phyloP scores from a whole-genome alignment of 208 protist genomes.

The Trypanosoma brucei region DNA sequence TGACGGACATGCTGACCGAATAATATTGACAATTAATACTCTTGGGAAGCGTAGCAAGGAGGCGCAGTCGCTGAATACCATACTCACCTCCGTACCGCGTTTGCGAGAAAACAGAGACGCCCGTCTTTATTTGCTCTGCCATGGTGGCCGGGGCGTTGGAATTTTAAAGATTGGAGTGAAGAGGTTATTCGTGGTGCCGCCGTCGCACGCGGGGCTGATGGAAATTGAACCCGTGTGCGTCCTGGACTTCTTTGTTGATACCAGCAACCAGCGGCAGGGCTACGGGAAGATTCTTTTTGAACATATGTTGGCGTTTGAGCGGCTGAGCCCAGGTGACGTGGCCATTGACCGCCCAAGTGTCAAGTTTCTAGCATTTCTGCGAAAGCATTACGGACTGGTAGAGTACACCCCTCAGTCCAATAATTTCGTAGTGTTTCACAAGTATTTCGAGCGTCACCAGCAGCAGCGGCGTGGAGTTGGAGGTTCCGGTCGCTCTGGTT shows the following conservation, averaged over 20 bases:
- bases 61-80: slow-evolving; percentile 50
- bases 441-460: slow-evolving; percentile 65
- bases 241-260: slow-evolving; percentile 93
- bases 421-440: slow-evolving; percentile 91
- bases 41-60: slow-evolving; percentile 57
- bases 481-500: neutral
- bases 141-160: slow-evolving; percentile 58
- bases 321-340: slow-evolving; percentile 43
- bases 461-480: slow-evolving; percentile 8
- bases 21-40: slow-evolving; percentile 76
- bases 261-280: slow-evolving; percentile 76
- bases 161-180: slow-evolving; percentile 89
- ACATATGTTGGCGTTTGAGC: slow-evolving; percentile 52
- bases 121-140: slow-evolving; percentile 59
- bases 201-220: slow-evolving; percentile 34
- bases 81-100: slow-evolving; percentile 58
- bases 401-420: slow-evolving; percentile 83
- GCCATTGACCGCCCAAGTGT: slow-evolving; percentile 90
- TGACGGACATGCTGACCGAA: slow-evolving; percentile 22
- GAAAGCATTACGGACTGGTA: slow-evolving; percentile 78
- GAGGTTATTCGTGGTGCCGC: slow-evolving; percentile 84
- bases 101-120: slow-evolving; percentile 50
- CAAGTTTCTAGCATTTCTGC: slow-evolving; percentile 88
- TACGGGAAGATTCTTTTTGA: slow-evolving; percentile 79
- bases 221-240: slow-evolving; percentile 91